Base-by-base conservation (phyloP, 2,329 filamentous ascomycete species). In the Hypocrella siamensis region DNA sequence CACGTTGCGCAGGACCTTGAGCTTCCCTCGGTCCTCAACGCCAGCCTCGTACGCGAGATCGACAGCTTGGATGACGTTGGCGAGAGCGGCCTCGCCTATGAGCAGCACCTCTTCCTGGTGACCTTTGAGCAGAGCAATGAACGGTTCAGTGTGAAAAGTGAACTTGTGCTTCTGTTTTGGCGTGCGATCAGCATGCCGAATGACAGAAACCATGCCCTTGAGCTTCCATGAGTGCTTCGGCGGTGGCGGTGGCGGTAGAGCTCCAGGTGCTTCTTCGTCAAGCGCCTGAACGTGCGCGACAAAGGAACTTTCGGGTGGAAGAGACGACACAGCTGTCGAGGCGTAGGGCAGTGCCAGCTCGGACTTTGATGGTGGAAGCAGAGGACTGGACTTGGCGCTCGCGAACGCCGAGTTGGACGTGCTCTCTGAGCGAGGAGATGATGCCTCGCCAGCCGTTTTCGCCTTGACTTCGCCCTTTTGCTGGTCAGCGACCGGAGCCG, bases 131-230 rank as follows among this genome's bases (percentile, higher is more conserved):
- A 98, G 65, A 40, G 93, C 82, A 40, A 98, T 86, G 47, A 98
- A 98, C 0, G 90, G 90, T 39, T 86, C 83, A 0, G 85, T 93
- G 49, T 98, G 90, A 46, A 98, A 96, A 0, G 90, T 98, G 47
- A 96, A 98, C 52, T 98, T 98, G 65, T 94, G 94, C 52, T 98
- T 98, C 47, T 98, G 90, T 58, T 98, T 98, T 3, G 90, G 90
- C 2, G 90, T 98, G 35, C 90, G 79, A 57, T 98, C 90, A 3
- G 92, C 92, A 54, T 98, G 90, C 18, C 90, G 75, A 41, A 98
- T 85, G 12, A 98, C 90, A 2, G 86, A 88, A 1, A 98, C 88
- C 58, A 98, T 86, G 10, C 90, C 90, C 57, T 98, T 98, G 32
- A 98, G 63, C 53, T 93, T 96, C 90, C 90, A 98, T 9, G 90